Evolutionary conservation across 108 stramenopile species (phyloP).

Genomic region (Cyclotella cryptica): DNA sequence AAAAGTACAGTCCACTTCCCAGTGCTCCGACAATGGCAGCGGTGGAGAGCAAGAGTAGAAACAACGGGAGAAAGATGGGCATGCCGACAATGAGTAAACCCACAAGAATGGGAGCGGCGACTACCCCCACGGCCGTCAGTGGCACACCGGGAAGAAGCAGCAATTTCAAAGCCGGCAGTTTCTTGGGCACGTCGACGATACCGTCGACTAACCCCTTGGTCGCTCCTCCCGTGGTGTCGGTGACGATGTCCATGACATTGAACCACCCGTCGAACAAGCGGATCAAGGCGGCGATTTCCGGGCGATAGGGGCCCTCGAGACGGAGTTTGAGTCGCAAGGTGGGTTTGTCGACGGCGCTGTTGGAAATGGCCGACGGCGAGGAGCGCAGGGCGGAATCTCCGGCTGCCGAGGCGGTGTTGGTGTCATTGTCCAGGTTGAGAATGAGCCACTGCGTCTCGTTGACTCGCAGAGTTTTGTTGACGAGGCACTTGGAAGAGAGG

Average conservation of each 20-base stretch:
- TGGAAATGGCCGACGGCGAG: slow-evolving; percentile 23
- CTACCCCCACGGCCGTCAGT: slow-evolving; percentile 58
- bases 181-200: slow-evolving; percentile 24
- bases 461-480: slow-evolving; percentile 54
- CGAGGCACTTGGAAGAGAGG: slow-evolving; percentile 33
- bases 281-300: slow-evolving; percentile 74
- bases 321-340: slow-evolving; percentile 77
- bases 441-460: slow-evolving; percentile 80
- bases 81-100: slow-evolving; percentile 63
- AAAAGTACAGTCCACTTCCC: slow-evolving; percentile 59
- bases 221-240: slow-evolving; percentile 39
- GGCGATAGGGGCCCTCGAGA: slow-evolving; percentile 75
- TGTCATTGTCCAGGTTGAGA: slow-evolving; percentile 54
- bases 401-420: not conserved
- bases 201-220: slow-evolving; percentile 6
- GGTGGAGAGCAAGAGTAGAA: slow-evolving; percentile 34
- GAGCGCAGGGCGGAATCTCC: not conserved
- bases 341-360: slow-evolving; percentile 53
- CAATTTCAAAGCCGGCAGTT: slow-evolving; percentile 51
- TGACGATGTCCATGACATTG: slow-evolving; percentile 58
- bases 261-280: slow-evolving; percentile 70
- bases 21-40: slow-evolving; percentile 24
- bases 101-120: slow-evolving; percentile 56
- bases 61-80: slow-evolving; percentile 75
- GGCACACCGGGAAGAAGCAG: slow-evolving; percentile 72